Evolutionary conservation across 805 yeast species (phyloP).

Genomic region (Candida ipomoeae): DNA sequence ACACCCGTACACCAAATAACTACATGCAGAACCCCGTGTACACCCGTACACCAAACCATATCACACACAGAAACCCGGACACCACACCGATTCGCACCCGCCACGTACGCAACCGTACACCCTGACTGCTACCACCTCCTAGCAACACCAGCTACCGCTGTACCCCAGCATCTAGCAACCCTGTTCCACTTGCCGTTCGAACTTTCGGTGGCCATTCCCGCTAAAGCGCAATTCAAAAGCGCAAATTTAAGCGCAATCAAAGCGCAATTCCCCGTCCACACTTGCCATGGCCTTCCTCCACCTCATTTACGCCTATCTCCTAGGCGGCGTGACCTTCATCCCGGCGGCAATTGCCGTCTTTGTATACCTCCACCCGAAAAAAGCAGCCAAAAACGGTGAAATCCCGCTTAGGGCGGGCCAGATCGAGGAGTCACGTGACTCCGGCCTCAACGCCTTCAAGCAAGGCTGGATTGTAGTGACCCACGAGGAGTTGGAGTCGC

Average conservation of each 20-base stretch:
- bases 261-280: neutral
- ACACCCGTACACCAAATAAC: neutral
- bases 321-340: conserved; percentile 81
- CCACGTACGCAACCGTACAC: neutral
- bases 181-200: neutral
- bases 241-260: neutral
- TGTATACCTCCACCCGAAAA: conserved; percentile 38
- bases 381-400: conserved; percentile 14
- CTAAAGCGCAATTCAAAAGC: no score
- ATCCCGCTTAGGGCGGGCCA: conserved; percentile 53
- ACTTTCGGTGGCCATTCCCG: no score
- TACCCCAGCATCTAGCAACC: neutral
- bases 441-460: conserved; percentile 61
- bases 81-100: neutral
- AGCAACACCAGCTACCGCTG: neutral
- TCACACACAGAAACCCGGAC: neutral
- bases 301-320: conserved; percentile 48
- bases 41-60: neutral
- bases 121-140: neutral
- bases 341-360: conserved; percentile 49
- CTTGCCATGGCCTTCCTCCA: conserved; percentile 7
- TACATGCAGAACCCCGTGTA: no score
- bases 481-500: conserved; percentile 53
- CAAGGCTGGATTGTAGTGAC: conserved; percentile 86
- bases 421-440: conserved; percentile 53